Base-by-base conservation (phyloP, 805 yeast species). In the Yarrowia porcina region DNA sequence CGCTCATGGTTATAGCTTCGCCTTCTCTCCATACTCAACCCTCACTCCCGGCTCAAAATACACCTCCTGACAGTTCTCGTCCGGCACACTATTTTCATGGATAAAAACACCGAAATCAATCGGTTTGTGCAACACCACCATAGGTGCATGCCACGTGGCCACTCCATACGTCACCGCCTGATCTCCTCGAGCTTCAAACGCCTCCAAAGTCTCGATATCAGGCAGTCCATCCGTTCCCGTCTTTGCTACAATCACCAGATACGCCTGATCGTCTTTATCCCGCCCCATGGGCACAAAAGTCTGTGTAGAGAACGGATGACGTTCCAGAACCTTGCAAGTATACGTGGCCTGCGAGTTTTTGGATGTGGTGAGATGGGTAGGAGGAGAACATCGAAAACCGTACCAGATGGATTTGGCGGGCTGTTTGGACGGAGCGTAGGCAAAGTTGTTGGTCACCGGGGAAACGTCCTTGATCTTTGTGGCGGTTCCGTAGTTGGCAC, bases 401-500 rank as follows among this genome's bases (percentile, higher is more conserved):
- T 92, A 91, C 87, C 90, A 86, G 67, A 88, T 86, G 2, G 96
- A 83, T 0, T 82, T 78, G 0, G 89, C 81, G 10, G 76, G 68
- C 25, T 65, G 69, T 6, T 80, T 77, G 65, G 85, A 79, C 4
- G 83, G 80, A 10, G 85, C 79, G 4, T 74, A 64, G 0, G 63
- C 66, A 67, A 79, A 89, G 49, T 78, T 74, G 71, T 87, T 87
- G 4, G 74, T 74, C 3, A 88, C 78, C 1, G 90, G 87, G 1
- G 94, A 85, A 4, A 91, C 94, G 65, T 86, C 80, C 66, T 82
- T 83, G 49, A 90, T 73, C 69, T 92, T 92, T 5, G 82, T 77
- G 1, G 97, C 97, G 1, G 97, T 92, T n/a, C 97, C 97, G 70
- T 92, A 91, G 74, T 92, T 92, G 4, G 97, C 97, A 20, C 81